Conservation (phyloP, 495 filamentous ascomycete species). For the Annulohypoxylon stygium region DNA sequence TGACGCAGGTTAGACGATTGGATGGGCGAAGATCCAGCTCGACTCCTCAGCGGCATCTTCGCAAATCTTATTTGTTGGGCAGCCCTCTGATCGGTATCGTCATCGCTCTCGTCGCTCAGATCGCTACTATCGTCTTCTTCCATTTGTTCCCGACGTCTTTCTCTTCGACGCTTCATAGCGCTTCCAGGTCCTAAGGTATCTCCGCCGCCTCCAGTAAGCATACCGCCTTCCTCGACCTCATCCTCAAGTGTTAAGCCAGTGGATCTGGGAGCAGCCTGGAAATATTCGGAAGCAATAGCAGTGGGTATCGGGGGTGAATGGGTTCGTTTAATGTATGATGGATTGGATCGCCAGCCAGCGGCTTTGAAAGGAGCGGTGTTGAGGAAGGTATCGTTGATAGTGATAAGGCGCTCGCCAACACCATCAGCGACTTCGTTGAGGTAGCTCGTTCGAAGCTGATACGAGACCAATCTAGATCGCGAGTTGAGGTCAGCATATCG, state of each 20-base stretch:
- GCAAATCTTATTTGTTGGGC: constrained; percentile 91
- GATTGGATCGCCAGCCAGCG: constrained; percentile 88
- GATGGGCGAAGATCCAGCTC: constrained; percentile 89
- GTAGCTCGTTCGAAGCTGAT: constrained; percentile 92
- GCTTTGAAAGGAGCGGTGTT: constrained; percentile 96
- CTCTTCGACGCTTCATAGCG: constrained; percentile 66
- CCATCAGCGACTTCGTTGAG: constrained; percentile 92
- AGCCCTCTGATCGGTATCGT: constrained; percentile 77
- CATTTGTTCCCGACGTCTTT: constrained; percentile 76
- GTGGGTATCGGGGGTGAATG: constrained; percentile 98
- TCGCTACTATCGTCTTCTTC: constrained; percentile 98
- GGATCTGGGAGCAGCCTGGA: constrained; percentile 73
- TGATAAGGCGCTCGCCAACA: constrained; percentile 94
- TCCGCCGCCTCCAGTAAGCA: constrained; percentile 79
- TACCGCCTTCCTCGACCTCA: constrained; percentile 84
- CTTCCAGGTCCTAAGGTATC: constrained; percentile 79
- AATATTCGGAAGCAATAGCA: constrained; percentile 90
- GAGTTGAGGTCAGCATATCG: constrained; percentile 21
- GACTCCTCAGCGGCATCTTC: constrained; percentile 90
- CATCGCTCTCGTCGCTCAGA: constrained; percentile 95
- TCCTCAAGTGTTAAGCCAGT: constrained; percentile 71
- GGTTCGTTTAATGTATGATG: constrained; percentile 84
- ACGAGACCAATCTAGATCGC: constrained; percentile 81
- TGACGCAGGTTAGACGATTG: constrained; percentile 69
- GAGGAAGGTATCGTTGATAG: constrained; percentile 87